Conservation (phyloP, 148 eudicot genomes). For the Persicaria tinctoria region DNA sequence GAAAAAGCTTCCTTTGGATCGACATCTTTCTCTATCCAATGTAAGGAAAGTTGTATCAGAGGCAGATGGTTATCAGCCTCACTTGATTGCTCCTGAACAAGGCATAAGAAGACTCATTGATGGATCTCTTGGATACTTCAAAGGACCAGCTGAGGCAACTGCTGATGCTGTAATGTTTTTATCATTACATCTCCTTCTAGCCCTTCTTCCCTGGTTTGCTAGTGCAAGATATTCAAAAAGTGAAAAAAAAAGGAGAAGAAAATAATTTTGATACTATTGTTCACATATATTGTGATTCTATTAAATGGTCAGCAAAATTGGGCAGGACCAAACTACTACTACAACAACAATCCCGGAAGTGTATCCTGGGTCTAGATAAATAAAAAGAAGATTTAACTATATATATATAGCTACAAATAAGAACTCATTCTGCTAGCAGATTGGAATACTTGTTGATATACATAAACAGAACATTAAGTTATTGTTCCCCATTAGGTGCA, state of each 20-base stretch:
- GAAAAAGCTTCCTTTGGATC: conserved; percentile 97
- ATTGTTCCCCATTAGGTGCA: not conserved
- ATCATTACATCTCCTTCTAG: not conserved
- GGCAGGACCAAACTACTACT: too few relatives aligned
- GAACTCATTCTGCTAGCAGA: not conserved
- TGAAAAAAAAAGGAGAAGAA: conserved; percentile 2
- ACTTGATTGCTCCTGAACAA: conserved; percentile 97
- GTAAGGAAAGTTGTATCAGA: conserved; percentile 92
- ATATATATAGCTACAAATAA: not conserved
- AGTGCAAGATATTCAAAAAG: conserved; percentile 1
- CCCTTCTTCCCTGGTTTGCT: not conserved
- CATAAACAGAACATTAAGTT: not conserved
- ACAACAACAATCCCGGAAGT: too few relatives aligned
- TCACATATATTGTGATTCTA: not conserved
- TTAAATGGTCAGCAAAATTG: not conserved
- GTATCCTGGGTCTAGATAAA: not conserved
- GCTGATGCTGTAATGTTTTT: conserved; percentile 79
- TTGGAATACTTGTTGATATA: not conserved
- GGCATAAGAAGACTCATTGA: conserved; percentile 96
- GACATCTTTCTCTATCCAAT: conserved; percentile 86
- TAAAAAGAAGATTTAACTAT: not conserved
- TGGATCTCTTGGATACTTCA: conserved; percentile 96
- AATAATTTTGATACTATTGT: not conserved
- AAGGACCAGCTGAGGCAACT: conserved; percentile 98
- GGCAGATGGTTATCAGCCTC: conserved; percentile 99